Evolutionary conservation across 202 grass and related monocot species (phyloP).

Genomic region (Elaeis oleifera): DNA sequence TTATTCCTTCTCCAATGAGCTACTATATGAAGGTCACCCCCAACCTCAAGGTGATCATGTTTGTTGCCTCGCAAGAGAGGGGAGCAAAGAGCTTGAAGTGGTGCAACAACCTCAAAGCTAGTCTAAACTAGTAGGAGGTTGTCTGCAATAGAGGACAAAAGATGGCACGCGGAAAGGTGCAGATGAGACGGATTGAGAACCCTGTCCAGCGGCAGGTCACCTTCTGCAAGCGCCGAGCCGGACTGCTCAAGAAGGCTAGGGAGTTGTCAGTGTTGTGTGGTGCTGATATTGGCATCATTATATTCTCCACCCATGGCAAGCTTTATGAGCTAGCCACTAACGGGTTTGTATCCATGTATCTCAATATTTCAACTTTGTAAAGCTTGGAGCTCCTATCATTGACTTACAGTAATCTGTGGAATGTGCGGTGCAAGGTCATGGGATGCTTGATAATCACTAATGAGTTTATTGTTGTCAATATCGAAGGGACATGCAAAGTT

Average conservation of each 20-base stretch:
- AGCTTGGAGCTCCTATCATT: too few relatives aligned
- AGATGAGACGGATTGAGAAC: conserved; percentile 59
- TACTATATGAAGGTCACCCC: too few relatives aligned
- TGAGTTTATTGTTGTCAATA: conserved; percentile 18
- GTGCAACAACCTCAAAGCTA: conserved; percentile 44
- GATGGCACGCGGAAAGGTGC: conserved; percentile 76
- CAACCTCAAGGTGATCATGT: too few relatives aligned
- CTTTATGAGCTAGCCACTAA: conserved; percentile 72
- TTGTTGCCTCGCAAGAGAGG: background rate
- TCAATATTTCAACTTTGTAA: too few relatives aligned
- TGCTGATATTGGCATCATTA: conserved; percentile 60
- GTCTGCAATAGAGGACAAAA: conserved; percentile 27
- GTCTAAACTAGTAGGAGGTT: conserved; percentile 52
- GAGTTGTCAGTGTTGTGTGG: conserved; percentile 74
- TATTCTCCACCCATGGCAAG: conserved; percentile 59
- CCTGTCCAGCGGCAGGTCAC: conserved; percentile 64
- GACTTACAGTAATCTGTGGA: too few relatives aligned
- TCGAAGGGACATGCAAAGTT: conserved; percentile 56
- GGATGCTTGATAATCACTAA: too few relatives aligned
- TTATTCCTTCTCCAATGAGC: too few relatives aligned
- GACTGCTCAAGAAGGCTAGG: conserved; percentile 71
- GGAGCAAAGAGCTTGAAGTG: conserved; percentile 13
- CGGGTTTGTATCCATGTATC: conserved; percentile 27
- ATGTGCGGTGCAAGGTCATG: too few relatives aligned
- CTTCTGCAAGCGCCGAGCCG: conserved; percentile 54